Evolutionary conservation across 1,284 basidiomycete species (phyloP).

Genomic region (Sporisorium scitamineum): DNA sequence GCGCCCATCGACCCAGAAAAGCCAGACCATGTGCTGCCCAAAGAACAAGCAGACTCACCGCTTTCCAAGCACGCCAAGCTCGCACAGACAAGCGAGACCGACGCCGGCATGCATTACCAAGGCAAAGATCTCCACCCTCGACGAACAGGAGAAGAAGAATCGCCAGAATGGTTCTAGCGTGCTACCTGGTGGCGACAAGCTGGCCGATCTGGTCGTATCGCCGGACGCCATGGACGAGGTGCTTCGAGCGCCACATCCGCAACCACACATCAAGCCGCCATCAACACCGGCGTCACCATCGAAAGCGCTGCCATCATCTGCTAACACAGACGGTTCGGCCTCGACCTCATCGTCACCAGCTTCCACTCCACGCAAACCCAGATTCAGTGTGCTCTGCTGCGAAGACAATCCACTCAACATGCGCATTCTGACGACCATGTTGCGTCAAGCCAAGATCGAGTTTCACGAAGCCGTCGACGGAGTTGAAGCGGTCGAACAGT

Average conservation of each 20-base stretch:
- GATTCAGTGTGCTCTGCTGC: slow-evolving; percentile 54
- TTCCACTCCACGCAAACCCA: slow-evolving; percentile 7
- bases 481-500: slow-evolving; percentile 52
- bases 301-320: background rate
- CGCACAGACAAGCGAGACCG: background rate
- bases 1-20: slow-evolving; percentile 24
- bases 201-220: slow-evolving; percentile 38
- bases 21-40: slow-evolving; percentile 10
- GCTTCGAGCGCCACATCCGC: slow-evolving; percentile 35
- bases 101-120: background rate
- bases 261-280: slow-evolving; percentile 22
- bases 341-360: background rate
- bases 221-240: slow-evolving; percentile 45
- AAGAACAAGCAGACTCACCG: slow-evolving; percentile 15
- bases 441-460: slow-evolving; percentile 41
- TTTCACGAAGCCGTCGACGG: slow-evolving; percentile 52
- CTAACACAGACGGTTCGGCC: background rate
- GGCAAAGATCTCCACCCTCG: slow-evolving; percentile 18
- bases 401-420: slow-evolving; percentile 63
- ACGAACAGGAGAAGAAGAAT: slow-evolving; percentile 18
- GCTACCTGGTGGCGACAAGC: slow-evolving; percentile 19
- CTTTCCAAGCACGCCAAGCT: slow-evolving; percentile 1
- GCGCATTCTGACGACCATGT: slow-evolving; percentile 50
- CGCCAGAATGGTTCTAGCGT: slow-evolving; percentile 6
- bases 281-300: slow-evolving; percentile 2